phyloP scores from a whole-genome alignment of 768 basidiomycete genomes.

The Mycena amicta region DNA sequence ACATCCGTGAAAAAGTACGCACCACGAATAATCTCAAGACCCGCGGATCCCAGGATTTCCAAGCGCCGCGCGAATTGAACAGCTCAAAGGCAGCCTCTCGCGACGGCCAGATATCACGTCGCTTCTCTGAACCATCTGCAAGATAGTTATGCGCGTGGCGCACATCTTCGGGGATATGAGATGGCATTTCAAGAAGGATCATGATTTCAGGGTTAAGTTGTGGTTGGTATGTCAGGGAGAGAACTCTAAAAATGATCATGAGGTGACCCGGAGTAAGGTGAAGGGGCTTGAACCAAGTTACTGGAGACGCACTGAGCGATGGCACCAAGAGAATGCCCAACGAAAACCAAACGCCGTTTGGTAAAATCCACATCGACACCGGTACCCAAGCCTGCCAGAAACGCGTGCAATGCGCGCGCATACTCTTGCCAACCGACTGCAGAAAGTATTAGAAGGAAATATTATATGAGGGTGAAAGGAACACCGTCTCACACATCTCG shows the following conservation, averaged over 20 bases:
- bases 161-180: slow-evolving; percentile 24
- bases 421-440: slow-evolving; percentile 57
- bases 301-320: slow-evolving; percentile 40
- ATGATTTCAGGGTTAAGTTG: slow-evolving; percentile 39
- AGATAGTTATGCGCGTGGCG: not conserved
- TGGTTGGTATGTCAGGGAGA: slow-evolving; percentile 45
- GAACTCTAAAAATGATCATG: slow-evolving; percentile 31
- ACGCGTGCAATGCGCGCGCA: slow-evolving; percentile 46
- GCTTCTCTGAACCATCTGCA: not conserved
- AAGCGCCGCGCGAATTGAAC: not conserved
- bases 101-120: not conserved
- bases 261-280: not conserved
- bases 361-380: slow-evolving; percentile 53
- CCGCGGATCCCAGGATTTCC: not conserved
- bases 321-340: slow-evolving; percentile 62
- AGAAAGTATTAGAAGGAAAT: not conserved
- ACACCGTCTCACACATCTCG: slow-evolving; percentile 35
- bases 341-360: slow-evolving; percentile 47
- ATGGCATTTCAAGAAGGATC: slow-evolving; percentile 52
- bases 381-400: slow-evolving; percentile 49
- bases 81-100: not conserved
- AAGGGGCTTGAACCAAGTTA: not conserved
- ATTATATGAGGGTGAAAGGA: not conserved
- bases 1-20: not conserved
- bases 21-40: not conserved